phyloP scores from a whole-genome alignment of 345 rosid genomes.

The Gossypium australe region DNA sequence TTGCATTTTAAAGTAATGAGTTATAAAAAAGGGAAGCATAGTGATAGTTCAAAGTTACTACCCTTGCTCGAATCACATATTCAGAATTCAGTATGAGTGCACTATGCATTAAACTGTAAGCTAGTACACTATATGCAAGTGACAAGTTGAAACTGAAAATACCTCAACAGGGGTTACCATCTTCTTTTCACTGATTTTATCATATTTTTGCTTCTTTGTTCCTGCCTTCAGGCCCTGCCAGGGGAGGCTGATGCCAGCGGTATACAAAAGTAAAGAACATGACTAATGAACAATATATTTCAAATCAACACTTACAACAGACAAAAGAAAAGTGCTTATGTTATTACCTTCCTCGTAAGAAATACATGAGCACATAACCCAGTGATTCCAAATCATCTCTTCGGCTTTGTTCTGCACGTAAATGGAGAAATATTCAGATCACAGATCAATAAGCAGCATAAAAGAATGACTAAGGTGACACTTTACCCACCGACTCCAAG shows the following conservation, averaged over 20 bases:
- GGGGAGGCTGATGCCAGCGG: slow-evolving; percentile 27
- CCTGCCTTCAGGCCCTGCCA: slow-evolving; percentile 43
- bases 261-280: slow-evolving; percentile 11
- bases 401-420: slow-evolving; percentile 49
- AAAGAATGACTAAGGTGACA: slow-evolving; percentile 2
- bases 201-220: slow-evolving; percentile 35
- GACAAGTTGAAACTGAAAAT: background rate
- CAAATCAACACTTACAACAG: background rate
- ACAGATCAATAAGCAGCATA: background rate
- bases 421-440: background rate
- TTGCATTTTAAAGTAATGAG: background rate
- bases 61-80: background rate
- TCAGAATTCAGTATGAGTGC: background rate
- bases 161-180: slow-evolving; percentile 38
- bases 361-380: slow-evolving; percentile 48
- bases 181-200: slow-evolving; percentile 39
- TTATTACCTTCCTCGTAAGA: slow-evolving; percentile 46
- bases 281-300: background rate
- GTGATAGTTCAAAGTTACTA: background rate
- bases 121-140: background rate
- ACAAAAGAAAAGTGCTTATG: background rate
- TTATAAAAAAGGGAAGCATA: background rate
- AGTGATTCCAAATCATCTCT: slow-evolving; percentile 48
- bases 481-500: slow-evolving; percentile 50
- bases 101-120: background rate